Evolutionary conservation across 2,329 filamentous ascomycete species (phyloP).

Genomic region (Biscogniauxia sp.): DNA sequence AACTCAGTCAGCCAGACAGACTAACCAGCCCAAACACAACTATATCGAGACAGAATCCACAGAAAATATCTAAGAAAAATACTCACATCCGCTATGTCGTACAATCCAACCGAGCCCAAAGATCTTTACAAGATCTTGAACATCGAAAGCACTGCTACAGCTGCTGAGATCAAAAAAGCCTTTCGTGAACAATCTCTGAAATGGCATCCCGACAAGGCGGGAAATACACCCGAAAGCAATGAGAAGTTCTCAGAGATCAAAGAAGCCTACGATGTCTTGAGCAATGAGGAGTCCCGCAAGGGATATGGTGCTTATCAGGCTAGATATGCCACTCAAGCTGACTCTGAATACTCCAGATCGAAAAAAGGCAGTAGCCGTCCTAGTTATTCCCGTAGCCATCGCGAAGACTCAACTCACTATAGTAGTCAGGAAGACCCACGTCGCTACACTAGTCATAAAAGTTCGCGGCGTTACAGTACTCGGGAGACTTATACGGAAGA

Average conservation of each 20-base stretch:
- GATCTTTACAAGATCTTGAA: slow-evolving; percentile 1
- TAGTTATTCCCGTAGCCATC: not conserved
- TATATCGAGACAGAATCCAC: too few relatives aligned
- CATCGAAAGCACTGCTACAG: not conserved
- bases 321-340: not conserved
- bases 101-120: not conserved
- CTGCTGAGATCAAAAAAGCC: not conserved
- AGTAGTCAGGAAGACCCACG: too few relatives aligned
- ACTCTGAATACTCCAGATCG: not conserved
- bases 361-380: not conserved
- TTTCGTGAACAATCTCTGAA: not conserved
- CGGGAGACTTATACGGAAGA: not conserved
- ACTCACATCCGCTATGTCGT: too few relatives aligned
- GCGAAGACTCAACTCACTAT: too few relatives aligned
- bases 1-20: too few relatives aligned
- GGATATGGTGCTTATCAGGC: not conserved
- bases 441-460: too few relatives aligned
- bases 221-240: not conserved
- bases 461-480: too few relatives aligned
- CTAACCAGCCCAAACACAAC: too few relatives aligned
- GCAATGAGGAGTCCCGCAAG: not conserved
- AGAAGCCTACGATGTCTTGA: not conserved
- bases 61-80: too few relatives aligned
- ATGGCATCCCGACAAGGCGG: slow-evolving; percentile 1
- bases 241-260: not conserved